Conservation (phyloP, 345 rosid species). For the Brassica rapa region DNA sequence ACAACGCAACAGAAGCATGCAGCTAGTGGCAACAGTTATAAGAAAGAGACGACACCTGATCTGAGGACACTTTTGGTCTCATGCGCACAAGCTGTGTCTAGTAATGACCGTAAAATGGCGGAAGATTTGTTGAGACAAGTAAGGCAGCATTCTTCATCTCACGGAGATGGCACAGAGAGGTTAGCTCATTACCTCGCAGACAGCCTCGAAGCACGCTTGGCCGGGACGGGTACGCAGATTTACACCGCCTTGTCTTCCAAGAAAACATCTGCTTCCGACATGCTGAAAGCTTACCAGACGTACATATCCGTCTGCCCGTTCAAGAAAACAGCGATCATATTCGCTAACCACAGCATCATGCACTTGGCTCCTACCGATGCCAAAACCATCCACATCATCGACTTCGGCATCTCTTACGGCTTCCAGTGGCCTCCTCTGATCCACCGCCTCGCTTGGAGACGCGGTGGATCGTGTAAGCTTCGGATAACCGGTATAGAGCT, state of each 20-base stretch:
- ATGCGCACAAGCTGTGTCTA: conserved; percentile 80
- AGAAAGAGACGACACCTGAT: conserved; percentile 59
- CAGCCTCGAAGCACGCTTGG: conserved; percentile 76
- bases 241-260: conserved; percentile 45
- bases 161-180: conserved; percentile 77
- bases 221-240: conserved; percentile 55
- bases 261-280: conserved; percentile 55
- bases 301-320: conserved; percentile 57
- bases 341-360: conserved; percentile 56
- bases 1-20: conserved; percentile 35
- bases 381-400: conserved; percentile 69
- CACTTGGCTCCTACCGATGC: conserved; percentile 40
- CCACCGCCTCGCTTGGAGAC: conserved; percentile 53
- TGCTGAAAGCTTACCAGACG: conserved; percentile 64
- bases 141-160: conserved; percentile 65
- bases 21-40: conserved; percentile 12
- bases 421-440: conserved; percentile 85
- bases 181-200: conserved; percentile 79
- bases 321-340: conserved; percentile 53
- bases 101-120: conserved; percentile 63
- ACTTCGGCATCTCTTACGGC: conserved; percentile 81
- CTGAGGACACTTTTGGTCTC: conserved; percentile 64
- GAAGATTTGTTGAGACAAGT: conserved; percentile 63
- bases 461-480: conserved; percentile 66
- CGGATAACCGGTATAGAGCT: conserved; percentile 85